Evolutionary conservation across 2,329 filamentous ascomycete genomes (phyloP).

Genomic region (Colletotrichum brevisporum): DNA sequence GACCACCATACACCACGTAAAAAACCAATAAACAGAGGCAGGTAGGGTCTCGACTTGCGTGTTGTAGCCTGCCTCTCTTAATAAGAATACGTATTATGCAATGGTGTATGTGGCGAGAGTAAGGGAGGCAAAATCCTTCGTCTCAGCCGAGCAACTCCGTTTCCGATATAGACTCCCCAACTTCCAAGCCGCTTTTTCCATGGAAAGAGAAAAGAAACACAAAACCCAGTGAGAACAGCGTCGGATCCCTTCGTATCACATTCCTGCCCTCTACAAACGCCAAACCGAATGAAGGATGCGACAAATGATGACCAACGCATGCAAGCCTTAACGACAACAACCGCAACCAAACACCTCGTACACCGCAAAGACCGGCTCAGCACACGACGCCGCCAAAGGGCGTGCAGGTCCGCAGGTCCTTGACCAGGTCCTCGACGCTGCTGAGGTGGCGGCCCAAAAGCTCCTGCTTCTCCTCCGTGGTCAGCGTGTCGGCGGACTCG

Average conservation of each 20-base stretch:
- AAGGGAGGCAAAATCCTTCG: slow-evolving; percentile 7
- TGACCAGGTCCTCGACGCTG: slow-evolving; percentile 87
- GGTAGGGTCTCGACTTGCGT: no score
- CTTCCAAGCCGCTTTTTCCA: slow-evolving; percentile 4
- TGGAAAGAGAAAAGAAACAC: background rate
- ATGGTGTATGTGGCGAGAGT: background rate
- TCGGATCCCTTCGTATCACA: slow-evolving; percentile 15
- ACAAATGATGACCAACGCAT: slow-evolving; percentile 7
- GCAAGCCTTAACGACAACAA: slow-evolving; percentile 27
- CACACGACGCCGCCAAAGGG: slow-evolving; percentile 77
- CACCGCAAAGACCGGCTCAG: slow-evolving; percentile 44
- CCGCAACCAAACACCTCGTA: slow-evolving; percentile 21
- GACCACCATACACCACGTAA: no score
- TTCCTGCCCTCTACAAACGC: slow-evolving; percentile 37
- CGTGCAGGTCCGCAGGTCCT: slow-evolving; percentile 84
- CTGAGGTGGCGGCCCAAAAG: slow-evolving; percentile 83
- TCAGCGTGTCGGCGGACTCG: slow-evolving; percentile 66
- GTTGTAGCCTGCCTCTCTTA: background rate
- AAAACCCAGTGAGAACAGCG: slow-evolving; percentile 3
- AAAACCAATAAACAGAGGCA: no score
- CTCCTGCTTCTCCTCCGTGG: slow-evolving; percentile 85
- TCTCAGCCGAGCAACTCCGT: slow-evolving; percentile 17
- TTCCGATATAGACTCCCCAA: slow-evolving; percentile 11
- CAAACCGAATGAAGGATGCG: slow-evolving; percentile 34
- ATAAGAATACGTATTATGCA: slow-evolving; percentile 28